These are phyloP conservation scores for Gossypium anomalum DNA, from an alignment of 345 rosid genomes.

Conservation along the genomic window DNA sequence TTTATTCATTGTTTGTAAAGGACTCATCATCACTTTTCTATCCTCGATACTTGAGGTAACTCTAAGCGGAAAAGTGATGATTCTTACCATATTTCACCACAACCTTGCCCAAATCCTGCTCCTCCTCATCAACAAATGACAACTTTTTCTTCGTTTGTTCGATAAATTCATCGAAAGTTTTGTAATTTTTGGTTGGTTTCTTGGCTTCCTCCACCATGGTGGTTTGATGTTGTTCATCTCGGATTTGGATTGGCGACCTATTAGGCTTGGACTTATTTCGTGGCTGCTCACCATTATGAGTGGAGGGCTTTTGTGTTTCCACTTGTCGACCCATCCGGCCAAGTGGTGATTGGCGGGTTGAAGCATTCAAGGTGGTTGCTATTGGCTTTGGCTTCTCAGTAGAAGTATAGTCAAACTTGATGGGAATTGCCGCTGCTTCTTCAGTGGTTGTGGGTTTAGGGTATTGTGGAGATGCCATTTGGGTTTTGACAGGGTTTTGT, in stretches of 20 bases:
- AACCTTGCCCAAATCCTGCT: constrained; percentile 11
- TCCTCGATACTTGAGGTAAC: not conserved
- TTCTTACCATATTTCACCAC: constrained; percentile 11
- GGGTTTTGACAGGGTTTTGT: not conserved
- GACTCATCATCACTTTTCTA: too few species aligned
- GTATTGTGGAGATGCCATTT: not conserved
- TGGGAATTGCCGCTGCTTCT: constrained; percentile 14
- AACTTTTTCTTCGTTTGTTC: constrained; percentile 22
- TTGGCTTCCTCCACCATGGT: constrained; percentile 1
- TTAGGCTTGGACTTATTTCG: not conserved
- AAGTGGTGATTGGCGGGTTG: too few species aligned
- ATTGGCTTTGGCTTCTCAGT: constrained; percentile 5
- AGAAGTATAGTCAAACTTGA: constrained; percentile 22
- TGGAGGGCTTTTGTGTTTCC: not conserved
- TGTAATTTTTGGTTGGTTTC: constrained; percentile 15
- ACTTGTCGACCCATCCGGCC: too few species aligned
- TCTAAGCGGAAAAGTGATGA: constrained; percentile 2
- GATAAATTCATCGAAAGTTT: constrained; percentile 25
- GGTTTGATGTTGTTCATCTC: too few species aligned
- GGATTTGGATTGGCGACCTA: too few species aligned
- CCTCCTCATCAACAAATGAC: not conserved
- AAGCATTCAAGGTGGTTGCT: too few species aligned
- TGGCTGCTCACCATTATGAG: not conserved
- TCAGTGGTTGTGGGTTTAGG: not conserved
- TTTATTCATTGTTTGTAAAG: not conserved